Percentiles rank a stretch among this genome's conserved stretches.
Evolutionary conservation across 148 eudicot species (phyloP).

Genomic region (Mesembryanthemum crystallinum): DNA sequence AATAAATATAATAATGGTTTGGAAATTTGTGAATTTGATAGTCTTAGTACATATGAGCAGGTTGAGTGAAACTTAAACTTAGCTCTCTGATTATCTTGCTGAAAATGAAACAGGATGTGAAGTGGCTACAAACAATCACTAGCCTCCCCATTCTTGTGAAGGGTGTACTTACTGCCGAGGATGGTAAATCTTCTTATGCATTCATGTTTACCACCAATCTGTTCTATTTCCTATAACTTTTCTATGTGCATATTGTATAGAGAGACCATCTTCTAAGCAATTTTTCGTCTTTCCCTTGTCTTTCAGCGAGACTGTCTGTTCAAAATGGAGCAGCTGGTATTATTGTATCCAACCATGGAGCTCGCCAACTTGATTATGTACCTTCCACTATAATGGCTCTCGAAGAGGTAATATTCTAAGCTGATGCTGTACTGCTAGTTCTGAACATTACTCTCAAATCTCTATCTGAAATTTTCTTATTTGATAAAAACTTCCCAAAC

Average conservation of each 20-base stretch:
- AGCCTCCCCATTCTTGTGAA: slow-evolving; percentile 91
- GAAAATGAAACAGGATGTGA: slow-evolving; percentile 60
- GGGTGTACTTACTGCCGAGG: slow-evolving; percentile 95
- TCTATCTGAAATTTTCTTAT: not conserved
- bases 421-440: slow-evolving; percentile 6
- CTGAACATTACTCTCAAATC: not conserved
- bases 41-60: not conserved
- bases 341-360: slow-evolving; percentile 97
- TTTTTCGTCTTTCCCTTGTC: not conserved
- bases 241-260: not conserved
- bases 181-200: slow-evolving; percentile 42
- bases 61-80: not conserved
- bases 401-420: slow-evolving; percentile 62
- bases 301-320: slow-evolving; percentile 69
- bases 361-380: slow-evolving; percentile 96
- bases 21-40: not conserved
- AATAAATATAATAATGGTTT: too few species aligned
- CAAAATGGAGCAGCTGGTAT: slow-evolving; percentile 94
- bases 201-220: not conserved
- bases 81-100: not conserved
- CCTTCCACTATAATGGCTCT: slow-evolving; percentile 95
- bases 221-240: too few species aligned
- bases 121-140: slow-evolving; percentile 98
- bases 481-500: not conserved
- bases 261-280: not conserved